Base-by-base conservation (phyloP, 1,139 yeast genomes). In the Hansenula sp. region DNA sequence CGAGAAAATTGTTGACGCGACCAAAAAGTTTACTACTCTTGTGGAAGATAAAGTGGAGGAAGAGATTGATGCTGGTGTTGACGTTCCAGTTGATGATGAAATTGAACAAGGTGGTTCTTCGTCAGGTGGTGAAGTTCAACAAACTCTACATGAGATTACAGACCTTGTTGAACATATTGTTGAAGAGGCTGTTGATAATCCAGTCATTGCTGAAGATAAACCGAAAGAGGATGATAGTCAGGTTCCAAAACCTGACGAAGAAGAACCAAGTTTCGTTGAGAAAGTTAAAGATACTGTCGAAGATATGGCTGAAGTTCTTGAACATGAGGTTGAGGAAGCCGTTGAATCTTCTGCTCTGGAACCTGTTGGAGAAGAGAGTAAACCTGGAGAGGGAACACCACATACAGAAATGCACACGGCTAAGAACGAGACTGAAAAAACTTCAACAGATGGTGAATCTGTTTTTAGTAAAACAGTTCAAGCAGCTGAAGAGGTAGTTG, bases 71-170 rank as follows among this genome's bases (percentile, higher is more conserved):
- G 31, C 14, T 18, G 24, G 12, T 13, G 12, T 6, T 13, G 21
- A 29, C 4, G 16, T 6, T 8, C 29, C 18, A 6, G 29, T 27
- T 24, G 26, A 24, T 10, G 26, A 11, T 11, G 13, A 24, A n/a
- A 27, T 6, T 25, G 12, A 35, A 5, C 34, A n/a, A n/a, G n/a
- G n/a, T n/a, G n/a, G n/a, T n/a, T n/a, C n/a, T n/a, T n/a, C n/a
- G n/a, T n/a, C n/a, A n/a, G n/a, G n/a, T n/a, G n/a, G n/a, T n/a
- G n/a, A n/a, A n/a, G n/a, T n/a, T n/a, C n/a, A n/a, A n/a, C n/a
- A n/a, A n/a, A n/a, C n/a, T n/a, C n/a, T n/a, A 31, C 20, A 37
- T 38, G 37, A 38, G n/a, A 32, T 36, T 16, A 37, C 40, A 14
- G 32, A 29, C 8, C 34, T 33, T 14, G 18, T 43, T 21, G 30